Conservation (phyloP, 225 moss, liverwort and hornwort species). For the Lunularia cruciata region DNA sequence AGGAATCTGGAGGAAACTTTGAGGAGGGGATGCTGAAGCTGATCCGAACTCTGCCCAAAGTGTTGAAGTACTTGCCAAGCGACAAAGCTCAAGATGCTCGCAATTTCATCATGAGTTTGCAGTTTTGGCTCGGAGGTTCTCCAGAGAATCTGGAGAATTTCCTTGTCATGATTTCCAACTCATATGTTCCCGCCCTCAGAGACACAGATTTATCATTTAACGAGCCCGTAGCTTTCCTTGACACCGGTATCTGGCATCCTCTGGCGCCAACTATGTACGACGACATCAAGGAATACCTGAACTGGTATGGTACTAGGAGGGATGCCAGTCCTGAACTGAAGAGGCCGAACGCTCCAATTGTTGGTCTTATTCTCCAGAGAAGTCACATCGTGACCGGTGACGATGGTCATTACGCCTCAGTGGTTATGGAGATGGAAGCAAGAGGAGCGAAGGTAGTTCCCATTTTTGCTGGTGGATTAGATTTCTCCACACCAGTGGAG, state of each 20-base stretch:
- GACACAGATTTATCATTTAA: slow-evolving; percentile 50
- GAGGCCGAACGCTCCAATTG: slow-evolving; percentile 61
- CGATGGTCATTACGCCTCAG: slow-evolving; percentile 92
- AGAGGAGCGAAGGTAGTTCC: slow-evolving; percentile 94
- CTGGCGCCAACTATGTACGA: slow-evolving; percentile 96
- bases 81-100: slow-evolving; percentile 95
- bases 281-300: slow-evolving; percentile 92
- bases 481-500: slow-evolving; percentile 91
- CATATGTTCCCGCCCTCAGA: slow-evolving; percentile 71
- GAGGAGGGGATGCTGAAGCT: slow-evolving; percentile 99
- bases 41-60: slow-evolving; percentile 86
- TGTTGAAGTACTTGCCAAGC: slow-evolving; percentile 83
- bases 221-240: slow-evolving; percentile 81
- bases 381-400: slow-evolving; percentile 99
- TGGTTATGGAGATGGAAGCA: slow-evolving; percentile 98
- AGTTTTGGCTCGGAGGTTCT: slow-evolving; percentile 98
- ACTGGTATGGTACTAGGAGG: slow-evolving; percentile 86
- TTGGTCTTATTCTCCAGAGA: slow-evolving; percentile 83
- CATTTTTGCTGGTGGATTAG: slow-evolving; percentile 95
- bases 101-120: slow-evolving; percentile 98
- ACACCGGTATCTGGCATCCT: slow-evolving; percentile 96
- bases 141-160: slow-evolving; percentile 98
- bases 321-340: slow-evolving; percentile 78
- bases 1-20: slow-evolving; percentile 92
- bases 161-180: slow-evolving; percentile 84